Conservation (phyloP, 768 basidiomycete genomes). For the Fistulinella prunicolor region DNA sequence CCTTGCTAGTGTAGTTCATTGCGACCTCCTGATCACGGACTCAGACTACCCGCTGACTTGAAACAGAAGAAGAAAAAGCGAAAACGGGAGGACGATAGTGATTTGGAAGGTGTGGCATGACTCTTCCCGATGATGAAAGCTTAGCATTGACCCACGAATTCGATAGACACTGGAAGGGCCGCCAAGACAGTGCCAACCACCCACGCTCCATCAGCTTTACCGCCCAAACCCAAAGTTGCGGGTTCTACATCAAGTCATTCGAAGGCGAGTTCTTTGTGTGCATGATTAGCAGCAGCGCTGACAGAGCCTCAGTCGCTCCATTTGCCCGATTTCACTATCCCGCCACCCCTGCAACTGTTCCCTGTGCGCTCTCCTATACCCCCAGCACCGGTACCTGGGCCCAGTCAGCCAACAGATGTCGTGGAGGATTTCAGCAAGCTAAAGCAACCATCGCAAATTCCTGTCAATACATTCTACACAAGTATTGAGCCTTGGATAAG, state of each 20-base stretch:
- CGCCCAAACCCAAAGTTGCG: conserved; percentile 57
- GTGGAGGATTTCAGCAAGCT: conserved; percentile 85
- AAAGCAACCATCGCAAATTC: conserved; percentile 71
- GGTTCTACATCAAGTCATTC: conserved; percentile 40
- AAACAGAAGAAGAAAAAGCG: conserved; percentile 87
- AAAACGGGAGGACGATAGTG: conserved; percentile 76
- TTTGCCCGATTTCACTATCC: conserved; percentile 64
- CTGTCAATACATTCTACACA: conserved; percentile 77
- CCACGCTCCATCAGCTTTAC: conserved; percentile 35
- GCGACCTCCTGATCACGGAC: background rate
- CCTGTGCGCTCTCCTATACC: conserved; percentile 62
- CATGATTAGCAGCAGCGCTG: conserved; percentile 5
- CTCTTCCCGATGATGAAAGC: background rate
- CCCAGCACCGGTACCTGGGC: conserved; percentile 67
- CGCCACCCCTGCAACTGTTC: conserved; percentile 47
- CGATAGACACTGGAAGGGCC: conserved; percentile 48
- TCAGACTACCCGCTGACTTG: conserved; percentile 44
- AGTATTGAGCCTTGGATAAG: conserved; percentile 90
- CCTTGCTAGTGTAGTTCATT: conserved; percentile 16
- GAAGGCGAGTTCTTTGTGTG: conserved; percentile 43
- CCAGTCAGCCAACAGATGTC: conserved; percentile 80
- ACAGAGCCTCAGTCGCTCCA: conserved; percentile 24
- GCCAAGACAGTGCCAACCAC: conserved; percentile 59
- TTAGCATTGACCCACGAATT: conserved; percentile 7
- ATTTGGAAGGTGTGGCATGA: conserved; percentile 55